Conservation (phyloP, 2,329 filamentous ascomycete species). For the Nigrospora sphaerica region DNA sequence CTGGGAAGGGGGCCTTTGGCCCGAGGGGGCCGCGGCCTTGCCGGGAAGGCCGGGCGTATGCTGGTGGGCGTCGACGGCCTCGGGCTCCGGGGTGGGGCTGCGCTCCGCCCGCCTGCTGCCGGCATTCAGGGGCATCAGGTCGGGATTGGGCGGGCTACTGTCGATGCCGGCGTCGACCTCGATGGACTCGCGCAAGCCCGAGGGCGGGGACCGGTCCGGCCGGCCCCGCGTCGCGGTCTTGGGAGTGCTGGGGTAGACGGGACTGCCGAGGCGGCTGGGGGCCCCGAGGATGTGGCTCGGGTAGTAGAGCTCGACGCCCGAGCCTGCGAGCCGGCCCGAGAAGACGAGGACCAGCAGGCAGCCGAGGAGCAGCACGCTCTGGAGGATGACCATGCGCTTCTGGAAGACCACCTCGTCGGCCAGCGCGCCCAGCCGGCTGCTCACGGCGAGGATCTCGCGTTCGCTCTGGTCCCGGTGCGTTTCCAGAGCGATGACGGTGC, state of each 20-base stretch:
- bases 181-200: not conserved
- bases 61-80: conserved; percentile 8
- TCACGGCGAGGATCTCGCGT: conserved; percentile 76
- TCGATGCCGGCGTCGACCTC: not conserved
- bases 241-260: conserved; percentile 18
- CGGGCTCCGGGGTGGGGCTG: conserved; percentile 2
- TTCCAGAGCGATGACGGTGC: conserved; percentile 85
- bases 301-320: conserved; percentile 19
- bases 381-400: conserved; percentile 90
- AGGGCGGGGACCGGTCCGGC: not conserved
- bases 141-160: not conserved
- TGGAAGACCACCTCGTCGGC: conserved; percentile 86
- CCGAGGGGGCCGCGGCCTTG: not conserved
- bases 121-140: not conserved
- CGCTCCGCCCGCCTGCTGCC: not conserved
- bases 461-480: conserved; percentile 79
- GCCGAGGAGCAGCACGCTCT: conserved; percentile 78
- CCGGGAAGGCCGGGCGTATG: conserved; percentile 3
- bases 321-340: conserved; percentile 40
- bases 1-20: not conserved
- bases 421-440: conserved; percentile 72
- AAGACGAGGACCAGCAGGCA: conserved; percentile 88
- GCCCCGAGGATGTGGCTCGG: conserved; percentile 17
- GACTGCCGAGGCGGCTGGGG: conserved; percentile 14
- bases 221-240: conserved; percentile 1